These are phyloP conservation scores for Glycine tomentella DNA, from an alignment of 306 rosid genomes.

Conservation along the genomic window DNA sequence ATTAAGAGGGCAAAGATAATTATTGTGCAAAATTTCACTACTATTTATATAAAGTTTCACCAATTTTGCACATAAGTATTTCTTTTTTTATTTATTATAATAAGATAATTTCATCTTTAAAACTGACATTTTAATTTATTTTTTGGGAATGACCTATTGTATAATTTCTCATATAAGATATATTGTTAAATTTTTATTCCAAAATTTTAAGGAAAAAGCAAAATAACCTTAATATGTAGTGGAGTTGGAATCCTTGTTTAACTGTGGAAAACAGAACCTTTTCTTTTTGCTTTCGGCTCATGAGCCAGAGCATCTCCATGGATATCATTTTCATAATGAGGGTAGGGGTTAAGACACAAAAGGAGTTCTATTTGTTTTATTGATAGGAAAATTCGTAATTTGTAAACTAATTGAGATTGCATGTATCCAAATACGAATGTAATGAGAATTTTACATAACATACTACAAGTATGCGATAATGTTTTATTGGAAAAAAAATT, in stretches of 20 bases:
- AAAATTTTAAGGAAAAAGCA: background rate
- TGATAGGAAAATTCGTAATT: background rate
- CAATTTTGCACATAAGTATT: background rate
- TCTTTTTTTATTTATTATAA: background rate
- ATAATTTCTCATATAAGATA: background rate
- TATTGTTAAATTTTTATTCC: background rate
- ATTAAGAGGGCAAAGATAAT: background rate
- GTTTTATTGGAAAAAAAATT: background rate
- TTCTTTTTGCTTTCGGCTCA: background rate
- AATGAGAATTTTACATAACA: too few relatives aligned
- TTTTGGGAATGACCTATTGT: background rate
- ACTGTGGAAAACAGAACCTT: background rate
- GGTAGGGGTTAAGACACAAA: constrained; percentile 15
- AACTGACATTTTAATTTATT: background rate
- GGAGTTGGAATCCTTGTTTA: background rate
- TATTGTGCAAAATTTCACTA: background rate
- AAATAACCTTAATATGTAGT: too few relatives aligned
- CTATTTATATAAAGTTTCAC: background rate
- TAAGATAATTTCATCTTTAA: background rate
- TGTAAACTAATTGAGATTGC: too few relatives aligned
- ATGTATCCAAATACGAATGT: too few relatives aligned
- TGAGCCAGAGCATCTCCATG: constrained; percentile 6
- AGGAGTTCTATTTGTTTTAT: background rate
- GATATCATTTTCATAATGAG: constrained; percentile 14
- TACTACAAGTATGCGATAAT: background rate